phyloP scores from a whole-genome alignment of 176 grass and related monocot species.

The Oryza meyeriana region DNA sequence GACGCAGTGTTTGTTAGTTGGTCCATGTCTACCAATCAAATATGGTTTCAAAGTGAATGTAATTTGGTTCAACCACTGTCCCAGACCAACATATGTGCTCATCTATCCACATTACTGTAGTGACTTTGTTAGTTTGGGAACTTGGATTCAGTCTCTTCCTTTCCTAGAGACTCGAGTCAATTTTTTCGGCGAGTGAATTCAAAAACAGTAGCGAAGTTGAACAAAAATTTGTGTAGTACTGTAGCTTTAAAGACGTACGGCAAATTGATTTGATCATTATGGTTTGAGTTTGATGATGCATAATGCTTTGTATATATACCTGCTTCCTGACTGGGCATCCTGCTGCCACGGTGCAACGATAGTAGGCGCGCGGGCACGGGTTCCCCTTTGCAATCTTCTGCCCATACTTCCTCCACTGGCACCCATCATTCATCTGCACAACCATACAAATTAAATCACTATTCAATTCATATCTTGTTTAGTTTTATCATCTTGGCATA shows the following conservation, averaged over 20 bases:
- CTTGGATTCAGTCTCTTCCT: not conserved
- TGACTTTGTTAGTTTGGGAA: not conserved
- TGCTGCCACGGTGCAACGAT: constrained; percentile 72
- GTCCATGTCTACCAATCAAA: not conserved
- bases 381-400: constrained; percentile 92
- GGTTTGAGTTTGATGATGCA: not conserved
- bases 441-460: not conserved
- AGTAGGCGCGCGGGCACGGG: constrained; percentile 76
- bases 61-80: not conserved
- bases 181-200: no score
- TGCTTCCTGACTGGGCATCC: constrained; percentile 89
- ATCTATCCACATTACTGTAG: not conserved
- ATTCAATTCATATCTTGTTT: not conserved
- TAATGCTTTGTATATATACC: constrained; percentile 34
- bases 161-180: not conserved
- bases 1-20: not conserved
- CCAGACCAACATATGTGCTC: not conserved
- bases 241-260: not conserved
- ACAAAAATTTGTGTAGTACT: not conserved
- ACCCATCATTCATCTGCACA: constrained; percentile 79
- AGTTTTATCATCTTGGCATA: not conserved
- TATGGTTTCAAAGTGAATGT: not conserved
- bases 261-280: not conserved
- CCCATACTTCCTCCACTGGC: constrained; percentile 93
- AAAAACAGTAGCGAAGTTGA: not conserved